A percentile compares a stretch with the other conserved stretches of the same genome.
phyloP scores from a whole-genome alignment of 2,329 filamentous ascomycete genomes.

The Ceratocystiopsis sp. region DNA sequence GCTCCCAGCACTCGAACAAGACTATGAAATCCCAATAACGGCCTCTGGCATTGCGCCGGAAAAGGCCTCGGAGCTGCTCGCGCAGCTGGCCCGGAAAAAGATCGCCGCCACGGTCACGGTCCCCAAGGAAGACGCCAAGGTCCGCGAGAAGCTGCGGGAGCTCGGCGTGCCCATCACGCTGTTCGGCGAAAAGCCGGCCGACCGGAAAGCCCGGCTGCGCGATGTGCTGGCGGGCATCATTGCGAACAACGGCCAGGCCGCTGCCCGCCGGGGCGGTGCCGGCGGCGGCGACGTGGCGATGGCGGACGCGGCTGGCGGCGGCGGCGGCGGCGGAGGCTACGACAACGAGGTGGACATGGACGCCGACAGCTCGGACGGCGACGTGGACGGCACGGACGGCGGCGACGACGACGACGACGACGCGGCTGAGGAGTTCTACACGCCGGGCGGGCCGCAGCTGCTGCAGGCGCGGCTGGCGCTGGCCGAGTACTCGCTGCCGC shows the following conservation, averaged over 20 bases:
- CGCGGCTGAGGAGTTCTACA: slow-evolving; percentile 90
- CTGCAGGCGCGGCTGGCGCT: slow-evolving; percentile 63
- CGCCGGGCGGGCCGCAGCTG: slow-evolving; percentile 58
- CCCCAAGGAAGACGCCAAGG: slow-evolving; percentile 76
- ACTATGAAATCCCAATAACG: slow-evolving; percentile 61
- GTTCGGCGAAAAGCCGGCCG: slow-evolving; percentile 77
- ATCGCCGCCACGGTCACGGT: slow-evolving; percentile 78
- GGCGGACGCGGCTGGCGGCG: slow-evolving; percentile 46
- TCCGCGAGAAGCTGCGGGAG: slow-evolving; percentile 64
- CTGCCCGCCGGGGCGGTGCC: background rate
- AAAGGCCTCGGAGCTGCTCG: slow-evolving; percentile 69
- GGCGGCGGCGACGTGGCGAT: slow-evolving; percentile 4
- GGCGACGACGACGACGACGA: slow-evolving; percentile 45
- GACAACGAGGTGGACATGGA: too few species aligned
- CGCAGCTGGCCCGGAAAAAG: slow-evolving; percentile 82
- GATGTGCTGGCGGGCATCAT: slow-evolving; percentile 42
- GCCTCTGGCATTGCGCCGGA: slow-evolving; percentile 54
- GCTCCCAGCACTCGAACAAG: slow-evolving; percentile 42
- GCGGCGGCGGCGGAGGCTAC: slow-evolving; percentile 26
- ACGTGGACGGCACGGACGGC: slow-evolving; percentile 17
- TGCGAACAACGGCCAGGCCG: slow-evolving; percentile 1
- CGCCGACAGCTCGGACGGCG: slow-evolving; percentile 18
- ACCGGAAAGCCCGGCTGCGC: slow-evolving; percentile 72
- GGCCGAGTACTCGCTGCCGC: slow-evolving; percentile 66
- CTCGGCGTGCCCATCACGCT: slow-evolving; percentile 87